Evolutionary conservation across 192 early-diverging fungal genomes (phyloP).

Genomic region (Backusella westeae): DNA sequence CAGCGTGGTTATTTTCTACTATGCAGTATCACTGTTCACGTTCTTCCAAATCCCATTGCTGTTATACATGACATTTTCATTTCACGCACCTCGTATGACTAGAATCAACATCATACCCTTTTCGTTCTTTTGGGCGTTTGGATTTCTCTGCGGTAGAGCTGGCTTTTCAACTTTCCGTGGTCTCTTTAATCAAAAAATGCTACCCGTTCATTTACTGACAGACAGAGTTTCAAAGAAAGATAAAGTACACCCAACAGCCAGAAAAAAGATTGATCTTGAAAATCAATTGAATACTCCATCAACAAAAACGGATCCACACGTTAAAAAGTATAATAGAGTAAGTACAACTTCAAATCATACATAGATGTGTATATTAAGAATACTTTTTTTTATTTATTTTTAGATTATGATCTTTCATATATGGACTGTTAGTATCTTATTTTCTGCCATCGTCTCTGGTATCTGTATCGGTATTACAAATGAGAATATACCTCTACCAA

Average conservation of each 20-base stretch:
- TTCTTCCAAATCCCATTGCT: constrained; percentile 18
- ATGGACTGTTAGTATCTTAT: not conserved
- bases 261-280: not conserved
- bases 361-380: not conserved
- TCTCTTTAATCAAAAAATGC: not conserved
- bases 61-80: constrained; percentile 5
- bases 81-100: constrained; percentile 10
- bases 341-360: not conserved
- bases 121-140: not conserved
- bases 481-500: constrained; percentile 2
- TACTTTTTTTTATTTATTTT: not conserved
- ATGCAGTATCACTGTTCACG: not conserved
- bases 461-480: constrained; percentile 8
- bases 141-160: constrained; percentile 8
- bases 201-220: constrained; percentile 15
- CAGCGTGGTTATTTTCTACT: constrained; percentile 15
- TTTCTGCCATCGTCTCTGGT: not conserved
- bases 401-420: constrained; percentile 20
- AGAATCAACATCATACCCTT: constrained; percentile 11
- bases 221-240: not conserved
- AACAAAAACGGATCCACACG: constrained; percentile 15
- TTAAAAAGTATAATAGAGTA: constrained; percentile 20
- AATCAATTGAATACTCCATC: not conserved
- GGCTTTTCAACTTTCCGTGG: constrained; percentile 20
- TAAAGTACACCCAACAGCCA: not conserved